Evolutionary conservation across 768 basidiomycete species (phyloP), one percentile per base, ranked within the genome.

Genomic region (Dacryopinax spathularia): DNA sequence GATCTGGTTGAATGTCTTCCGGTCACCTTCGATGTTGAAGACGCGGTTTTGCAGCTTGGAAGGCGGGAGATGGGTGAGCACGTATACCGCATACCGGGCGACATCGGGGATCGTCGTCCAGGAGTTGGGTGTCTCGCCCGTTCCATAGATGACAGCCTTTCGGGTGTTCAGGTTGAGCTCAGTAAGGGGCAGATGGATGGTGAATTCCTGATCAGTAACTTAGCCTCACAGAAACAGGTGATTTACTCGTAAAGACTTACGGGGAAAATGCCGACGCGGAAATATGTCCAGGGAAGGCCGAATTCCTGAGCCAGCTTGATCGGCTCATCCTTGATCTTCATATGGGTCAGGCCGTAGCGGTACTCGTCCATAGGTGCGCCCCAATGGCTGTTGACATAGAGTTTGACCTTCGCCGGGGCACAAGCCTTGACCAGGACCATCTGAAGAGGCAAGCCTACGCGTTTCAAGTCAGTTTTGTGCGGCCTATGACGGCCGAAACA

Each of bases 311-410:
- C 48, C 25, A 56, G 25, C 48, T 29, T 25, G 13, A 56, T 56
- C 48, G 48, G 48, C 48, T 56, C 48, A 20, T 56, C 48, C 29
- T 56, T 56, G 48, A 56, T 56, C 13, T 13, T 27, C 48, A 56
- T 56, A 29, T 56, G 48, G 25, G 48, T 56, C 48, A 56, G 25
- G 48, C 48, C 48, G 48, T 56, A 56, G 7, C 48, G 48, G 48
- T 56, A 56, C 48, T 56, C 48, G 48, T 56, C 48, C 48, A 56
- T 56, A 3, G 48, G 48, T 29, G 48, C 48, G 29, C 48, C 48
- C 48, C 48, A 56, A 29, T 56, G 48, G 48, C 48, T 56, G 25
- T 29, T 56, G 29, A 56, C 48, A 20, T 56, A 56, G 25, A 56
- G 48, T 29, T 56, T 56, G 25, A 56, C 48, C 29, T 31, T 3